Evolutionary conservation across 2,329 filamentous ascomycete species (phyloP), one percentile per base, ranked within the genome.

Genomic region (Ophiosphaerella korrae): DNA sequence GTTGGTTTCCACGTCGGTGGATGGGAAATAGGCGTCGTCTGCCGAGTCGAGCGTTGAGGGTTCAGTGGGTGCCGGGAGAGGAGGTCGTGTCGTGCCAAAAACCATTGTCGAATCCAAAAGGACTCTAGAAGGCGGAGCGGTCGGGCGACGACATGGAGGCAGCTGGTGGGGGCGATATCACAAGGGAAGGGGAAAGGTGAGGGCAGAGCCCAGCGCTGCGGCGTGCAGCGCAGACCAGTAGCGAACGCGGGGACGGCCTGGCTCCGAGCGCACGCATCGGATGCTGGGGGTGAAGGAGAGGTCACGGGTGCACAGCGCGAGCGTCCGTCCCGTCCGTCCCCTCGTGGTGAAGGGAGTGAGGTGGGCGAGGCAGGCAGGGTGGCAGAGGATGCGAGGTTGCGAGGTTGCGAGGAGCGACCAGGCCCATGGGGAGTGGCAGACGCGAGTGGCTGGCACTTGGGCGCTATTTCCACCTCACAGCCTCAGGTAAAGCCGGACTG

Each of bases 21-120:
- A 2, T 7, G 63, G 74, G 49, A 72, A 64, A 53, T 68, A 71
- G 62, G 73, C 77, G 57, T 72, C 73, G 64, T 76, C 86, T 71
- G 84, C 84, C 50, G 85, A 85, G 52, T 81, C 80, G 53, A 80
- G 80, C 53, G 80, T 81, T 60, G 84, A 85, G 70, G 88, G 88
- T 75, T 90, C 88, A 71, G 89, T 93, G 60, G 89, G 89, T 67
- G 88, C 88, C 70, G 89, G 89, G 69, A 92, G 81, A 66, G 88
- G 88, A 72, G 85, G 85, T 67, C 75, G 71, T 58, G 72, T 69
- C 51, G 64, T 72, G 60, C 77, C 75, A 52, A 77, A 62, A 60
- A 75, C 77, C 77, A 80, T 80, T 56, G 63, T 71, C 60, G 62
- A 64, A 62, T 60, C 59, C 54, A 35, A 51, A 60, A 58, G 51